Evolutionary conservation across 371 early-diverging fungal species (phyloP), one percentile per base, ranked within the genome.

Genomic region (Chytridium lagenaria): DNA sequence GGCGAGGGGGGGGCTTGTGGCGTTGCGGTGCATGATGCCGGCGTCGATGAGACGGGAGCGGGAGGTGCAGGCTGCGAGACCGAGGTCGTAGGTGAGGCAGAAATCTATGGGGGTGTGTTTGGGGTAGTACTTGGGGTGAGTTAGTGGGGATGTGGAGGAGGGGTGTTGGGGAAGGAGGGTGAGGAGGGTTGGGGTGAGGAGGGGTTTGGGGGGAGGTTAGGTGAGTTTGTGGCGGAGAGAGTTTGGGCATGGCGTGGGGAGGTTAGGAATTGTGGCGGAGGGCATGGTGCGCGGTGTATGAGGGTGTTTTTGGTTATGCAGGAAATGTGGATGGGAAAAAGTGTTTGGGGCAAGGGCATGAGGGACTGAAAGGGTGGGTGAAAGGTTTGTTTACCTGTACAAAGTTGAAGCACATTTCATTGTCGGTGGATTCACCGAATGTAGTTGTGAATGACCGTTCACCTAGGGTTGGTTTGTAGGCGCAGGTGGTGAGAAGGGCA

Each of bases 321-420:
- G n/a, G n/a, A n/a, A n/a, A n/a, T n/a, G n/a, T n/a, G n/a, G n/a
- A n/a, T n/a, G n/a, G n/a, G n/a, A n/a, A n/a, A n/a, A n/a, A n/a
- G n/a, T n/a, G n/a, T n/a, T n/a, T n/a, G n/a, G n/a, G n/a, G n/a
- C n/a, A n/a, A n/a, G n/a, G n/a, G n/a, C n/a, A n/a, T n/a, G n/a
- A n/a, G n/a, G n/a, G n/a, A n/a, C n/a, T n/a, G n/a, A n/a, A n/a
- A n/a, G n/a, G n/a, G n/a, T n/a, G n/a, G n/a, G n/a, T n/a, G n/a
- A n/a, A 55, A 55, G 57, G 26, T 26, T 26, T 15, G 7, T 30
- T 16, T 23, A 55, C 57, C 57, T 19, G 26, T 15, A 30, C 57
- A 55, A 63, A 63, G 63, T 68, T 52, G 69, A 52, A 68, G 36
- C 69, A 68, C 69, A 68, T 68, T 52, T 68, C 69, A 30, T 50